Base-by-base conservation (phyloP, 2,329 filamentous ascomycete species). In the Ophiostoma populinum region DNA sequence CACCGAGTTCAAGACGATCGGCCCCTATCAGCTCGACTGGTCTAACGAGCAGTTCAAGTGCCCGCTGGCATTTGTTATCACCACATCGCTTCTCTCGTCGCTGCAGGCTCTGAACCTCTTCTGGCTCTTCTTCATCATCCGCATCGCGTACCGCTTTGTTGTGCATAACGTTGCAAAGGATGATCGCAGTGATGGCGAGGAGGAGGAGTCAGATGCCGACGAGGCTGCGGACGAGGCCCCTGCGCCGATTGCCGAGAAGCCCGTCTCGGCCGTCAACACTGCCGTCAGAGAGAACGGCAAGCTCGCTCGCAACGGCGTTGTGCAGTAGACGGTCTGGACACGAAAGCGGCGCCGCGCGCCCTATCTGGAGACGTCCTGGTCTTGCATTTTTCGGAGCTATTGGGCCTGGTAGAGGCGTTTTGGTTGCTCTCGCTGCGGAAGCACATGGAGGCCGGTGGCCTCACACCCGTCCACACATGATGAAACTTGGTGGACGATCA, bases 31-130 rank as follows among this genome's bases (percentile, higher is more conserved):
- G 49, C 61, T 87, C 42, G 69, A 86, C 59, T 87, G 80, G 80
- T 74, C 67, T 35, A 70, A 68, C 0, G 61, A 75, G 48, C 78
- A 82, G 55, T 87, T 79, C 64, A 87, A 86, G 60, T 82, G 77
- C 58, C 61, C 58, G 49, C 56, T 86, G 40, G 63, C 69, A 19
- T 75, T 82, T 51, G 59, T 61, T 51, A 82, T 86, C 47, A 76
- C 77, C 9, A 62, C 73, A 7, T 46, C 49, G 3, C 63, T 87
- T 18, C 65, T 87, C 6, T 62, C 70, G 4, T 60, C 64, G 4
- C 62, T 87, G 22, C 80, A 87, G 55, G 69, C 72, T 2, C 63
- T 87, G 35, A 87, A 87, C 52, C 53, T 86, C 8, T 83, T 86
- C 57, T 87, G 80, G 80, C 67, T 85, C 39, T 81, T 75, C 55